Evolutionary conservation across 306 rosid genomes (phyloP).

Genomic region (Clitoria ternatea): DNA sequence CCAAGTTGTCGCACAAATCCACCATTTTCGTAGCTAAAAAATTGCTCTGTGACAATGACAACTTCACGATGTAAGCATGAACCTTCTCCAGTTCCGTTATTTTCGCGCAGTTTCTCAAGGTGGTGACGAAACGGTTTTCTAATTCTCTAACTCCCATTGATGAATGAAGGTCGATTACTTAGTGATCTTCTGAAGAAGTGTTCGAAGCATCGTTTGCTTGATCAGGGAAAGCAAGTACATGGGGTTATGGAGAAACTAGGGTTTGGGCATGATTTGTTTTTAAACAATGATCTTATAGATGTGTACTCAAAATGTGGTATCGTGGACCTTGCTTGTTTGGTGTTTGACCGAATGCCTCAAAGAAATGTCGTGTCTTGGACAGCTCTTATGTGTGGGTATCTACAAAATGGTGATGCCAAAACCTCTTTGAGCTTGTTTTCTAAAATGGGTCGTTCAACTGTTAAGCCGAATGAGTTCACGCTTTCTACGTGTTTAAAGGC

Average conservation of each 20-base stretch:
- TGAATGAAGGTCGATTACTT: constrained; percentile 38
- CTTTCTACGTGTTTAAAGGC: constrained; percentile 56
- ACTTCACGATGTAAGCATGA: constrained; percentile 48
- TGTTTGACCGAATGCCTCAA: constrained; percentile 57
- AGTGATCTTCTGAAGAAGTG: constrained; percentile 35
- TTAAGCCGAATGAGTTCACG: constrained; percentile 52
- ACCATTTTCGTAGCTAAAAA: constrained; percentile 68
- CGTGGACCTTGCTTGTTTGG: constrained; percentile 21
- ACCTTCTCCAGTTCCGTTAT: constrained; percentile 38
- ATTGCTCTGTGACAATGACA: constrained; percentile 63
- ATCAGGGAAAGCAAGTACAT: constrained; percentile 45
- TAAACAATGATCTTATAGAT: constrained; percentile 50
- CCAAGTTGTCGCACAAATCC: constrained; percentile 47
- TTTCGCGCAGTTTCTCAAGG: constrained; percentile 38
- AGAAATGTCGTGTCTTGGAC: constrained; percentile 43
- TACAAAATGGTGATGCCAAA: constrained; percentile 42
- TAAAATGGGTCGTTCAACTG: constrained; percentile 24
- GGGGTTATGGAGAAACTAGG: constrained; percentile 41
- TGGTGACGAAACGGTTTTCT: constrained; percentile 49
- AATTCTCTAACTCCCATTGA: constrained; percentile 40
- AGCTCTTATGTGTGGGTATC: constrained; percentile 42
- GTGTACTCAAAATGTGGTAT: constrained; percentile 60
- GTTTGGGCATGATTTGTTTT: constrained; percentile 38
- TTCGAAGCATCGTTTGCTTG: constrained; percentile 33
- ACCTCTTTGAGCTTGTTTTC: constrained; percentile 37